Conservation (phyloP, 192 early-diverging fungal genomes). For the Glomus cerebriforme region DNA sequence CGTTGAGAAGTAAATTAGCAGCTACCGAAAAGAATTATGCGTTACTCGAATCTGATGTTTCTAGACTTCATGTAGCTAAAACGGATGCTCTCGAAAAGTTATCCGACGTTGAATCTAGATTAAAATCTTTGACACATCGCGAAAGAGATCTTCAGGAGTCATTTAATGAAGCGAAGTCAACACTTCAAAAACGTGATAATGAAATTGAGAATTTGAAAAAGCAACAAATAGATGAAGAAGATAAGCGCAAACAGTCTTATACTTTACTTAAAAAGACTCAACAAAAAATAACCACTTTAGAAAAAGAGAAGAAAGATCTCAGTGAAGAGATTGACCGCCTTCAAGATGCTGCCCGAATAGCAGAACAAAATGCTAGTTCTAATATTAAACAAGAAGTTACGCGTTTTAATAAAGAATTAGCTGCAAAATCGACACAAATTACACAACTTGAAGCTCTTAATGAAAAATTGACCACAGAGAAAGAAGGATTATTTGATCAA, state of each 20-base stretch:
- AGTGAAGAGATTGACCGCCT: slow-evolving; percentile 43
- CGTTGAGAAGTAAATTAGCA: slow-evolving; percentile 32
- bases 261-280: slow-evolving; percentile 48
- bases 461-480: slow-evolving; percentile 48
- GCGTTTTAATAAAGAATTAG: slow-evolving; percentile 31
- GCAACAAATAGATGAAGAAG: slow-evolving; percentile 45
- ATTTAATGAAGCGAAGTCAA: slow-evolving; percentile 47
- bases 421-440: slow-evolving; percentile 41
- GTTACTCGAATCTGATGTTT: slow-evolving; percentile 41
- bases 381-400: slow-evolving; percentile 31
- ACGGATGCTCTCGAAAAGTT: slow-evolving; percentile 45
- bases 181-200: slow-evolving; percentile 51
- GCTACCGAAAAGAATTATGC: slow-evolving; percentile 32
- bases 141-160: slow-evolving; percentile 52
- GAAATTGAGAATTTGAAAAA: slow-evolving; percentile 43
- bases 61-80: slow-evolving; percentile 38
- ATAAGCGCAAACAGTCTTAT: slow-evolving; percentile 50
- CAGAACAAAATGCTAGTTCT: slow-evolving; percentile 37
- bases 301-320: slow-evolving; percentile 52
- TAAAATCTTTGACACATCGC: slow-evolving; percentile 37
- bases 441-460: slow-evolving; percentile 41
- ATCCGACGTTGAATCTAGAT: slow-evolving; percentile 41
- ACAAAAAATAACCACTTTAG: slow-evolving; percentile 54
- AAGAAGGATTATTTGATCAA: slow-evolving; percentile 55
- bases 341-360: slow-evolving; percentile 35